phyloP scores from a whole-genome alignment of 768 basidiomycete species.

The Tubosaeta sp. region DNA sequence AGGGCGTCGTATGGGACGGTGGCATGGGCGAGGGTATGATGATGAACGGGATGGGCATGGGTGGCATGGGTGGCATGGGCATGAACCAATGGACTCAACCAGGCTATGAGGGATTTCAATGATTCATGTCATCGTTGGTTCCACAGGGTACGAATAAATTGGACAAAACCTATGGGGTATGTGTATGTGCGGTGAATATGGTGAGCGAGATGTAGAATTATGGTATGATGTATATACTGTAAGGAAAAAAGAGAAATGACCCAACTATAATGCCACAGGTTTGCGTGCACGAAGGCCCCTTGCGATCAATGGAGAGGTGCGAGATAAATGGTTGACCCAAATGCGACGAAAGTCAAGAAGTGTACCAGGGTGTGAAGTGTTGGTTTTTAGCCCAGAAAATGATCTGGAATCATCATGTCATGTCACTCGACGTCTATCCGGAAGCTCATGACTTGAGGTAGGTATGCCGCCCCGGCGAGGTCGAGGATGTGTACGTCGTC shows the following conservation, averaged over 20 bases:
- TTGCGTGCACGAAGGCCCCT: conserved; percentile 1
- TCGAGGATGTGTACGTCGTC: conserved; percentile 87
- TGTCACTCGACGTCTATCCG: conserved; percentile 43
- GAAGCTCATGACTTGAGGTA: conserved; percentile 85
- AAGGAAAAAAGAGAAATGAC: conserved; percentile 21
- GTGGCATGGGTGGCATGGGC: conserved; percentile 34
- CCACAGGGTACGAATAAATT: conserved; percentile 5
- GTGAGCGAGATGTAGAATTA: conserved; percentile 21
- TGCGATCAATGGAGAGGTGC: conserved; percentile 16
- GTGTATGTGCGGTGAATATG: conserved; percentile 22
- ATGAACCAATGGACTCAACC: conserved; percentile 38
- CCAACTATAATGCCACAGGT: conserved; percentile 8
- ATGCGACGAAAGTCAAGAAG: background rate
- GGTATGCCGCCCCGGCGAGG: conserved; percentile 80
- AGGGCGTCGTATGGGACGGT: conserved; percentile 35
- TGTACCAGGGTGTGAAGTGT: background rate
- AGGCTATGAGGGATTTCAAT: conserved; percentile 32
- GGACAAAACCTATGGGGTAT: conserved; percentile 21
- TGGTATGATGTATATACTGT: conserved; percentile 45
- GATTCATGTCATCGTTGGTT: conserved; percentile 1
- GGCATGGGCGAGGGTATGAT: conserved; percentile 42
- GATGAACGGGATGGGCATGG: conserved; percentile 35
- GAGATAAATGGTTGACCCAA: background rate
- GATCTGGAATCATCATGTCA: background rate
- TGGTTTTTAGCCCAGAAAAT: background rate